phyloP scores from a whole-genome alignment of 1,284 basidiomycete genomes.

The Leucoagaricus sp. region DNA sequence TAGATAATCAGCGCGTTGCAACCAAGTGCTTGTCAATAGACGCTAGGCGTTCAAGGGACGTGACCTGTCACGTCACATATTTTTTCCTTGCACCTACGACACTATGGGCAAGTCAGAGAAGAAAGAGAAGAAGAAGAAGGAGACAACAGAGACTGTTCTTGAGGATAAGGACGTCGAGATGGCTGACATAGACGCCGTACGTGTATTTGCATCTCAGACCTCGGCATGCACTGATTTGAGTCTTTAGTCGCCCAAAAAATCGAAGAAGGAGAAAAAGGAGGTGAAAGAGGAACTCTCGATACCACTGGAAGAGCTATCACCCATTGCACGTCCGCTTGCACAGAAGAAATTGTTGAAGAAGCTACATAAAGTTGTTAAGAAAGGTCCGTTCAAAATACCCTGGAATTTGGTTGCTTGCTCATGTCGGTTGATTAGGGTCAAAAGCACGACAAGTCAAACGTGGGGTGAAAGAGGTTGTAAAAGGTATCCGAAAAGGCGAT shows the following conservation, averaged over 20 bases:
- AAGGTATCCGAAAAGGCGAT: conserved; percentile 94
- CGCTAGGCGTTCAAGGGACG: conserved; percentile 5
- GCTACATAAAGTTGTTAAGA: conserved; percentile 91
- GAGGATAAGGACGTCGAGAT: conserved; percentile 53
- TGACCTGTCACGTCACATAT: conserved; percentile 26
- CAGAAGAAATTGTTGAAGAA: conserved; percentile 92
- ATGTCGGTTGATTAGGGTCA: conserved; percentile 58
- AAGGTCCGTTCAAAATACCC: conserved; percentile 52
- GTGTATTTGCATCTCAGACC: conserved; percentile 34
- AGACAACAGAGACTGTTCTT: conserved; percentile 46
- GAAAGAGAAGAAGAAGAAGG: conserved; percentile 68
- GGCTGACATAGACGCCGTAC: conserved; percentile 45
- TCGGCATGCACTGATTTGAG: conserved; percentile 11
- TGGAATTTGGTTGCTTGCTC: conserved; percentile 5
- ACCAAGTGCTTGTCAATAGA: neutral
- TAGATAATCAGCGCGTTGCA: neutral
- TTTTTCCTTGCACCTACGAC: too few species aligned
- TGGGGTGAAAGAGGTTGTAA: conserved; percentile 96
- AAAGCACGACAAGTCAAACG: conserved; percentile 92
- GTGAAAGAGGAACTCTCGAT: conserved; percentile 69
- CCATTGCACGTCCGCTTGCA: conserved; percentile 88
- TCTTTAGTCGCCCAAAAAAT: conserved; percentile 55
- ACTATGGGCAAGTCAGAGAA: conserved; percentile 65
- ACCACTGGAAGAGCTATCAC: conserved; percentile 81
- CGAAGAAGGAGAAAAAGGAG: conserved; percentile 55